A percentile compares a stretch with the other conserved stretches of the same genome.
Evolutionary conservation across 352 stramenopile species (phyloP).

Genomic region (Phytophthora sojae): DNA sequence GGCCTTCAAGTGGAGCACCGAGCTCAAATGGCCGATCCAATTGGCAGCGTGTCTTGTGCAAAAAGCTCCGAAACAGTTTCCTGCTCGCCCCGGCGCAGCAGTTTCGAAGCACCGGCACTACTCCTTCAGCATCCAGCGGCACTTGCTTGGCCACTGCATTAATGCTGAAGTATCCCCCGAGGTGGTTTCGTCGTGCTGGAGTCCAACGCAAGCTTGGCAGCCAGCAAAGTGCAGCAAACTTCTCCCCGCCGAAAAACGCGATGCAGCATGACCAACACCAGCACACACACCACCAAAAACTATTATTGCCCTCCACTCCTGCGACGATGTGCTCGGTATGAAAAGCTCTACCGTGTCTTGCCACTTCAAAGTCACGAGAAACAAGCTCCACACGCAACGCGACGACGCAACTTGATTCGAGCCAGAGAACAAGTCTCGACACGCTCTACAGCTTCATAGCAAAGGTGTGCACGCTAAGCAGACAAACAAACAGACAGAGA

Average conservation of each 20-base stretch:
- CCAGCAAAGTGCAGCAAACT: slow-evolving; percentile 6
- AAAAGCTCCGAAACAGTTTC: slow-evolving; percentile 6
- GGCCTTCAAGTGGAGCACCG: neutral
- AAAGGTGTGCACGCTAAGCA: neutral
- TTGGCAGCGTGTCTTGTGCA: neutral
- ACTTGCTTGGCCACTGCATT: neutral
- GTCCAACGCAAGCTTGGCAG: slow-evolving; percentile 16
- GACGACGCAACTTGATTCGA: neutral
- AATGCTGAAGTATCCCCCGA: neutral
- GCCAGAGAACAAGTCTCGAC: neutral
- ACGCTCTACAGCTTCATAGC: neutral
- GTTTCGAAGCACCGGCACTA: slow-evolving; percentile 5
- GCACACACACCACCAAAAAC: neutral
- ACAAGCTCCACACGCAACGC: neutral
- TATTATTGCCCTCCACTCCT: neutral
- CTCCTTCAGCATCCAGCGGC: slow-evolving; percentile 7
- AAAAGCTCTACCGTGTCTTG: neutral
- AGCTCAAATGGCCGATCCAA: neutral
- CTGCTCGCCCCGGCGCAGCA: slow-evolving; percentile 2
- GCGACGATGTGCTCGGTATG: neutral
- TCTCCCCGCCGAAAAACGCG: slow-evolving; percentile 20
- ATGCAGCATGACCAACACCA: neutral
- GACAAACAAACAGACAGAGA: neutral
- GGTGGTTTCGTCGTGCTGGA: slow-evolving; percentile 15
- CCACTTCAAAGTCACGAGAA: neutral